Evolutionary conservation across 1,139 yeast species (phyloP).

Genomic region (Blastobotrys aristatus): DNA sequence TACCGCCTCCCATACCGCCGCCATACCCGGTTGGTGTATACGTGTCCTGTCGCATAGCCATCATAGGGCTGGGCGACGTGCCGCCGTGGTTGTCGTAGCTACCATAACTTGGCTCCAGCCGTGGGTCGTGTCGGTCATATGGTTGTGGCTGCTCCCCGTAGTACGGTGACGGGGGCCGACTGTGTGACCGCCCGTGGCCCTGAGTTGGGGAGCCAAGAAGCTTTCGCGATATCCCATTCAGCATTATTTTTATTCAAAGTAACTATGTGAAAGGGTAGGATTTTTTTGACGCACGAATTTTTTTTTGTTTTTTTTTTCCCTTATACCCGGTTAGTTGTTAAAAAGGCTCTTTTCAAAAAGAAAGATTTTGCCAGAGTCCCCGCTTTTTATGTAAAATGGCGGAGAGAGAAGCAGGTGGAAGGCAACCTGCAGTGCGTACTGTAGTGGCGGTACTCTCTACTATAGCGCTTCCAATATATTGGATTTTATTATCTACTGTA

Average conservation of each 20-base stretch:
- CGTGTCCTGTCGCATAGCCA: constrained; percentile 1
- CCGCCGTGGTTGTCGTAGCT: neutral
- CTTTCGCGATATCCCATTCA: neutral
- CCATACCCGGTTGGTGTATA: neutral
- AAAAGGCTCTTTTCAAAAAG: too few relatives aligned
- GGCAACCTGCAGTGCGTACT: too few relatives aligned
- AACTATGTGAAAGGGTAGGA: neutral
- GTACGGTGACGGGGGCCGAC: neutral
- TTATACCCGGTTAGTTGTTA: too few relatives aligned
- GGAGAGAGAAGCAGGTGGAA: neutral
- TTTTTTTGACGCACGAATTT: neutral
- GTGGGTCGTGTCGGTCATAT: constrained; percentile 6
- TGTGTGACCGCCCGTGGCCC: neutral
- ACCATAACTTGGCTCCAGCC: constrained; percentile 1
- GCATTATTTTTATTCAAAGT: neutral
- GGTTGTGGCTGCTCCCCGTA: neutral
- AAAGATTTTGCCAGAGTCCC: neutral
- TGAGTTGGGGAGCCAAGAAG: constrained; percentile 2
- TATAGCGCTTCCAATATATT: neutral
- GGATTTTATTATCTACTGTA: neutral
- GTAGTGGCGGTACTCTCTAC: too few relatives aligned
- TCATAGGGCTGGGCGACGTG: neutral
- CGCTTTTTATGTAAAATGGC: neutral
- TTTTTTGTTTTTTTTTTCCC: neutral
- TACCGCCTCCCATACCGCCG: too few relatives aligned